phyloP scores from a whole-genome alignment of 371 early-diverging fungal species.

The Blastocladiella emersonii region DNA sequence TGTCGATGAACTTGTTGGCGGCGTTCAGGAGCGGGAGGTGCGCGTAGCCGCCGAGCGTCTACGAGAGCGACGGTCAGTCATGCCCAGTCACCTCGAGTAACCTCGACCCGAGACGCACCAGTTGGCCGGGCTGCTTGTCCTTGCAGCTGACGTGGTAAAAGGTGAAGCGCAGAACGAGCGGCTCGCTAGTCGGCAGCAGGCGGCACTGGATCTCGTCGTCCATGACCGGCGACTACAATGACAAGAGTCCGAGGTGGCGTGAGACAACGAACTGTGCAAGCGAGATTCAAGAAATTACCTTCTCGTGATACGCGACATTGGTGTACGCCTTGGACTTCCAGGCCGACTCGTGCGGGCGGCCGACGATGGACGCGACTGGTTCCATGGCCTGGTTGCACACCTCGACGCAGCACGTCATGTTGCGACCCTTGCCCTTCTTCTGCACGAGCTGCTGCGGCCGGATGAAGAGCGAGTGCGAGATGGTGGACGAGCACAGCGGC shows the following conservation, averaged over 20 bases:
- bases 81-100: not conserved
- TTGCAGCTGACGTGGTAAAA: not conserved
- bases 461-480: not conserved
- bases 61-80: not conserved
- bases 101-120: not conserved
- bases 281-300: too few relatives aligned
- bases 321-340: not conserved
- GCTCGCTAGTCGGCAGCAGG: not conserved
- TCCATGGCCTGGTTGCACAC: not conserved
- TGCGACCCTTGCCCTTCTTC: not conserved
- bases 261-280: too few relatives aligned
- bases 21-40: not conserved
- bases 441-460: not conserved
- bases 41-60: not conserved
- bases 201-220: not conserved
- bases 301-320: not conserved
- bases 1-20: not conserved
- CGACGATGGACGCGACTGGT: not conserved
- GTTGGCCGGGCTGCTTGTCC: not conserved
- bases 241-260: too few relatives aligned
- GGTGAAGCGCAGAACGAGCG: not conserved
- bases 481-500: not conserved
- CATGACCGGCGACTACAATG: not conserved
- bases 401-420: not conserved
- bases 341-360: not conserved